A percentile compares a stretch with the other conserved stretches of the same genome.
Conservation (phyloP, 129 eudicot genomes). For the Dittrichia graveolens region DNA sequence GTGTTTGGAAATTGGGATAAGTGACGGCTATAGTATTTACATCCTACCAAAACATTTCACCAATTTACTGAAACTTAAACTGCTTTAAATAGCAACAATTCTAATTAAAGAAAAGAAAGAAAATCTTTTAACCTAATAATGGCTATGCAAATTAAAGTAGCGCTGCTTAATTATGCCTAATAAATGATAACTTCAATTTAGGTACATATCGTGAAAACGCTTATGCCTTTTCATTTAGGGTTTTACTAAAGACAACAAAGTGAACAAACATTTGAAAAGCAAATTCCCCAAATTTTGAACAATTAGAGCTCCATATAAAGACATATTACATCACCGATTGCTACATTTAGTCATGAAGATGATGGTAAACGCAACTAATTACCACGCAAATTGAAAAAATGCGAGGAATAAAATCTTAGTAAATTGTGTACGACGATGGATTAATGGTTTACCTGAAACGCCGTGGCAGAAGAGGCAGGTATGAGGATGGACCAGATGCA, state of each 20-base stretch:
- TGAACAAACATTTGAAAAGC: constrained; percentile 3
- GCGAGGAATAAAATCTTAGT: not conserved
- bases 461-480: not conserved
- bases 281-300: not conserved
- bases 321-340: not conserved
- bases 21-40: not conserved
- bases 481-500: not conserved
- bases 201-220: constrained; percentile 11
- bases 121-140: too few relatives aligned
- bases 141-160: too few relatives aligned
- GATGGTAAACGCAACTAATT: not conserved
- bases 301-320: not conserved
- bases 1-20: not conserved
- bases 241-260: not conserved
- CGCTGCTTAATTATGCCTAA: not conserved
- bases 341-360: not conserved
- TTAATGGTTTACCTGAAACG: constrained; percentile 11
- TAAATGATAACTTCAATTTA: not conserved
- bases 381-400: not conserved
- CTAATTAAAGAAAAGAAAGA: not conserved
- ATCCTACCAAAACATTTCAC: not conserved
- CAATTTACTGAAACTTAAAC: not conserved
- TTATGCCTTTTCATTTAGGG: constrained; percentile 12
- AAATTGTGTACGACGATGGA: not conserved
- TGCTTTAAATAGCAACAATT: constrained; percentile 11